phyloP scores from a whole-genome alignment of 805 yeast genomes.

The Candida pseudofarinosa region DNA sequence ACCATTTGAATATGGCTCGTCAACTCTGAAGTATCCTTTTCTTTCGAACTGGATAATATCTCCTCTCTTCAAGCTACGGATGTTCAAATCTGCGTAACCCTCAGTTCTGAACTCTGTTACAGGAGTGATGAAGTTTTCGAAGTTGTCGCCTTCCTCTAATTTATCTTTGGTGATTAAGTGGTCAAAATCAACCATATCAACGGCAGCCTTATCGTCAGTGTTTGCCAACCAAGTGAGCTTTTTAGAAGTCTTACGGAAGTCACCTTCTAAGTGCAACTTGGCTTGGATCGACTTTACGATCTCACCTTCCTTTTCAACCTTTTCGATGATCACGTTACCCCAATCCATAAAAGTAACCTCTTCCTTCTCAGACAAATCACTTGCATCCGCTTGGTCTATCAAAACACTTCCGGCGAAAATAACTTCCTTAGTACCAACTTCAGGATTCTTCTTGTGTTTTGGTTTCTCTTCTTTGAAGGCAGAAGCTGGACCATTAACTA shows the following conservation, averaged over 20 bases:
- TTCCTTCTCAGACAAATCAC: constrained; percentile 66
- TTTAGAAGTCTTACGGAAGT: constrained; percentile 93
- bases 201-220: constrained; percentile 64
- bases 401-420: constrained; percentile 59
- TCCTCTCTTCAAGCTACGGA: constrained; percentile 72
- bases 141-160: constrained; percentile 89
- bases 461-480: constrained; percentile 71
- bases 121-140: constrained; percentile 87
- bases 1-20: constrained; percentile 54
- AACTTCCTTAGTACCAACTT: constrained; percentile 79
- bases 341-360: constrained; percentile 98
- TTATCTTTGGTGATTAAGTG: constrained; percentile 93
- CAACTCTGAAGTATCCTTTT: constrained; percentile 92
- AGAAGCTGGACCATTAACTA: constrained; percentile 62
- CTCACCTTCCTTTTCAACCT: constrained; percentile 59
- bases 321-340: constrained; percentile 87
- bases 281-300: constrained; percentile 64
- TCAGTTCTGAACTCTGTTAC: constrained; percentile 76
- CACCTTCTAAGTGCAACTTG: constrained; percentile 87
- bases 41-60: constrained; percentile 93
- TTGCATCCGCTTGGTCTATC: constrained; percentile 84
- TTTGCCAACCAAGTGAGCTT: constrained; percentile 93
- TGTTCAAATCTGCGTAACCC: constrained; percentile 79
- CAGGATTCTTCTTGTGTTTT: constrained; percentile 94
- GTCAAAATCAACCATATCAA: constrained; percentile 86